These are phyloP conservation scores for Salvia miltiorrhiza DNA, from an alignment of 257 asterid genomes.

Conservation along the genomic window DNA sequence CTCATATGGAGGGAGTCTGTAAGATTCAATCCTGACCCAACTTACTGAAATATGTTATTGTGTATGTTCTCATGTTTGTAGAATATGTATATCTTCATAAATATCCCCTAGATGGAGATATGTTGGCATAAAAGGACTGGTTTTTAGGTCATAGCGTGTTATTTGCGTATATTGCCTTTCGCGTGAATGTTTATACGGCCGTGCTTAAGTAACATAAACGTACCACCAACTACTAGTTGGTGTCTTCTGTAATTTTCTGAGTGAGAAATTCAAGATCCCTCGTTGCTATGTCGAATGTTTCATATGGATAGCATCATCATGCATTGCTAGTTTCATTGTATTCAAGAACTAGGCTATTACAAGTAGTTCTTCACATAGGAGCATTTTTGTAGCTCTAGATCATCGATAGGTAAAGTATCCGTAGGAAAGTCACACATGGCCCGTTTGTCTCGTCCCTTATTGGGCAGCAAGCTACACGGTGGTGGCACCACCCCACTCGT, in stretches of 20 bases:
- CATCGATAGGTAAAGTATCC: conserved; percentile 49
- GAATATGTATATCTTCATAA: conserved; percentile 23
- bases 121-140: conserved; percentile 12
- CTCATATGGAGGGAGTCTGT: conserved; percentile 86
- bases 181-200: conserved; percentile 26
- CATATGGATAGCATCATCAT: not conserved
- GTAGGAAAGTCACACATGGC: conserved; percentile 61
- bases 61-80: not conserved
- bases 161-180: conserved; percentile 13
- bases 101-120: conserved; percentile 19
- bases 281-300: not conserved
- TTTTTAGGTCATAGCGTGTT: conserved; percentile 21
- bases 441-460: conserved; percentile 39
- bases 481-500: conserved; percentile 58
- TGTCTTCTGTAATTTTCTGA: conserved; percentile 14
- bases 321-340: not conserved
- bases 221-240: conserved; percentile 9
- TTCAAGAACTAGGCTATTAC: conserved; percentile 9
- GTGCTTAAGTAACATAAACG: conserved; percentile 22
- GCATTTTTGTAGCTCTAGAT: conserved; percentile 48
- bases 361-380: conserved; percentile 38
- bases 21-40: conserved; percentile 71
- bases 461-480: conserved; percentile 55
- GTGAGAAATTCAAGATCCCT: conserved; percentile 18
- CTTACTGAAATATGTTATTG: conserved; percentile 38